These are phyloP conservation scores for Saturnispora hagleri DNA, from an alignment of 805 yeast species.

Conservation along the genomic window DNA sequence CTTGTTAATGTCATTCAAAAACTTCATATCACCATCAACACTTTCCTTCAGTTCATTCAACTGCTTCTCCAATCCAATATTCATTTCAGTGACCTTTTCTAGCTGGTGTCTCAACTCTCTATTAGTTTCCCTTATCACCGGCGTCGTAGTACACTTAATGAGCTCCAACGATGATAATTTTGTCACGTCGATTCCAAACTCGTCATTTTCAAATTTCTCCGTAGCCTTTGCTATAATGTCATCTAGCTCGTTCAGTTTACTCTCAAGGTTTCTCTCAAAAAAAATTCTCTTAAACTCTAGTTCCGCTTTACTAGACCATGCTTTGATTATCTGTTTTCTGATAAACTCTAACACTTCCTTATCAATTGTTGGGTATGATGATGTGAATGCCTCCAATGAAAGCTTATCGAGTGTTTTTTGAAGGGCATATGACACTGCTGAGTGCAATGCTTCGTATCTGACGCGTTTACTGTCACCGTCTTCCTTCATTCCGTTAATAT, in stretches of 20 bases:
- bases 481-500: not conserved
- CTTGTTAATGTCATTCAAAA: conserved; percentile 7
- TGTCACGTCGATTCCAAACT: conserved; percentile 11
- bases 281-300: conserved; percentile 41
- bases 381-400: conserved; percentile 32
- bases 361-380: conserved; percentile 42
- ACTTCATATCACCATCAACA: conserved; percentile 8
- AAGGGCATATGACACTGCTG: conserved; percentile 29
- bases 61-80: conserved; percentile 8
- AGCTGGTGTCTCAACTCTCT: conserved; percentile 5
- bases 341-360: conserved; percentile 33
- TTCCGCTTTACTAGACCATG: conserved; percentile 34
- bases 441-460: conserved; percentile 26
- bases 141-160: conserved; percentile 12
- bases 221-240: conserved; percentile 35
- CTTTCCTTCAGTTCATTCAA: conserved; percentile 9
- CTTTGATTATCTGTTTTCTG: conserved; percentile 35
- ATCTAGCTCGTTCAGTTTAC: conserved; percentile 39
- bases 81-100: not conserved
- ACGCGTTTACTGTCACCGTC: not conserved
- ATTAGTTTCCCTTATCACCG: conserved; percentile 10
- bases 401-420: conserved; percentile 37
- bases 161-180: conserved; percentile 15
- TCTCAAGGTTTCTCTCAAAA: conserved; percentile 34
- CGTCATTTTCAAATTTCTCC: conserved; percentile 10